Conservation (phyloP, 371 early-diverging fungal genomes). For the Saksenaea oblongispora region DNA sequence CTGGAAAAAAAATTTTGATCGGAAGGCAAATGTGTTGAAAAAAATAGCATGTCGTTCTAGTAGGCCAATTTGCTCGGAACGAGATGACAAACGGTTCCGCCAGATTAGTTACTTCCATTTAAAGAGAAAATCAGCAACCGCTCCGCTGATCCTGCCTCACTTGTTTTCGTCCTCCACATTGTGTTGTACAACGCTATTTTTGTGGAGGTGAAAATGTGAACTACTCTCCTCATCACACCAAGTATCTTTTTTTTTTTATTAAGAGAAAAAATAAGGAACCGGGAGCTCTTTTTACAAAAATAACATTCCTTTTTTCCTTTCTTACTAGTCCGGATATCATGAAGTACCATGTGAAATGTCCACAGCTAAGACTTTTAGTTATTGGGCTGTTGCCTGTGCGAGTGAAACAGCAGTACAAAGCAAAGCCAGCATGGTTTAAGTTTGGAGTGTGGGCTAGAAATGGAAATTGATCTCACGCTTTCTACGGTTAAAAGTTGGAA, state of each 20-base stretch:
- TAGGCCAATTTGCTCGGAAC: neutral
- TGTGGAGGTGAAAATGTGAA: neutral
- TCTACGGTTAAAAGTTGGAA: neutral
- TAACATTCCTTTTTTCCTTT: neutral
- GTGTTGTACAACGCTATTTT: neutral
- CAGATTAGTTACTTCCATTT: neutral
- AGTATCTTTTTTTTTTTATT: neutral
- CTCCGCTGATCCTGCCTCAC: neutral
- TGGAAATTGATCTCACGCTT: neutral
- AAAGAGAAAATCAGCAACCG: neutral
- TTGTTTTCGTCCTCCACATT: no score
- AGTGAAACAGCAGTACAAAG: neutral
- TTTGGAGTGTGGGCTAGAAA: neutral
- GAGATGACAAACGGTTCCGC: neutral
- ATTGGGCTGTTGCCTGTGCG: neutral
- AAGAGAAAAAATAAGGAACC: neutral
- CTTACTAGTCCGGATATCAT: neutral
- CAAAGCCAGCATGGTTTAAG: neutral
- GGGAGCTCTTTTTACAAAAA: no score
- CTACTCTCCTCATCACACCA: neutral
- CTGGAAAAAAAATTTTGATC: neutral
- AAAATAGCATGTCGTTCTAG: neutral
- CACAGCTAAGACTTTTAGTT: neutral
- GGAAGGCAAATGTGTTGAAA: neutral
- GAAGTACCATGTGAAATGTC: neutral